These are phyloP conservation scores for Pythium chondricola DNA, from an alignment of 352 stramenopile genomes.

Conservation along the genomic window DNA sequence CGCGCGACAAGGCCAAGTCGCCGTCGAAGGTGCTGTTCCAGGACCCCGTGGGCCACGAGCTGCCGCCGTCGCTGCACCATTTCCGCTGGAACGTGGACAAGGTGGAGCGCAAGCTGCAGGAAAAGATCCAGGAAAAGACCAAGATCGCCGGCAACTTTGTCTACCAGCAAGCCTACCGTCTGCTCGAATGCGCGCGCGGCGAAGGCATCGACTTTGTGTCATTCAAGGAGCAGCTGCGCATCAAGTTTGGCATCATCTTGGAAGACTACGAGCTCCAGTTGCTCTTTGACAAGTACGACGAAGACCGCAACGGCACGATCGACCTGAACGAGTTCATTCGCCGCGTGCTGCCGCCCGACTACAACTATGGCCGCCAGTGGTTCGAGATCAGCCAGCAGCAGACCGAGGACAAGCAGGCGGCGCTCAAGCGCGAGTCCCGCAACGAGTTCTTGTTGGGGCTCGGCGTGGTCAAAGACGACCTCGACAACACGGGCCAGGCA, in stretches of 20 bases:
- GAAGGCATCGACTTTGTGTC: conserved; percentile 73
- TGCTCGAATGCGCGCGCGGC: conserved; percentile 65
- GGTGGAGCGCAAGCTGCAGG: conserved; percentile 74
- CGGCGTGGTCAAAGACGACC: conserved; percentile 20
- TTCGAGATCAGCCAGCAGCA: conserved; percentile 70
- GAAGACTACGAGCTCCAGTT: conserved; percentile 62
- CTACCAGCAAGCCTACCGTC: conserved; percentile 79
- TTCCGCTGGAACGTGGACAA: conserved; percentile 79
- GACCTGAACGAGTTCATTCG: conserved; percentile 82
- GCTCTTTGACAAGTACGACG: conserved; percentile 84
- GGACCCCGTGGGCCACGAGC: conserved; percentile 48
- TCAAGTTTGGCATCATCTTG: conserved; percentile 78
- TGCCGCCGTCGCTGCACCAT: conserved; percentile 56
- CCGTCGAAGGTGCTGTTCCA: conserved; percentile 54
- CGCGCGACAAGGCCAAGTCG: conserved; percentile 10
- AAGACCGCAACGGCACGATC: conserved; percentile 72
- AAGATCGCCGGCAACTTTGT: conserved; percentile 81
- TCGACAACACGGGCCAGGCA: conserved; percentile 37
- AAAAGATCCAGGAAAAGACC: conserved; percentile 84
- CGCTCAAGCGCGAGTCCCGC: conserved; percentile 53
- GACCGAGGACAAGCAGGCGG: conserved; percentile 46
- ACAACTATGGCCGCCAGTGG: conserved; percentile 68
- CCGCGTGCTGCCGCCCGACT: conserved; percentile 66
- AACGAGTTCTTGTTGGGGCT: conserved; percentile 52
- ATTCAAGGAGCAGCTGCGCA: conserved; percentile 65